Evolutionary conservation across 1,284 basidiomycete genomes (phyloP), one percentile per base, ranked within the genome.

Genomic region (Pseudozyma pruni): DNA sequence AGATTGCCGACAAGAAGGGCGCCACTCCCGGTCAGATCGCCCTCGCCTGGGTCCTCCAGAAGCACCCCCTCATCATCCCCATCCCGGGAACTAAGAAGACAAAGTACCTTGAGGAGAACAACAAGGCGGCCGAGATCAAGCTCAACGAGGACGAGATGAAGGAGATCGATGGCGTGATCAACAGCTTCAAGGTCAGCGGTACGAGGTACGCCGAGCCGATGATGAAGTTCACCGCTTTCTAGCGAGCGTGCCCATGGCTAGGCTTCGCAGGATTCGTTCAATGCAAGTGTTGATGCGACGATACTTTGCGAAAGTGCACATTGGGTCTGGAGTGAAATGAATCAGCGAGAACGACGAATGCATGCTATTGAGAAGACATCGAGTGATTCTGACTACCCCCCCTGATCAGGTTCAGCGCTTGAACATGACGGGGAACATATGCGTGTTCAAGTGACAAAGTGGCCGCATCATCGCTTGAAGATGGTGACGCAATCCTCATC

Each of bases 401-500:
- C n/a, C n/a, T n/a, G 35, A 35, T 32, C 52, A 37, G n/a, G 44
- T 51, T 62, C 59, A 62, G 59, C 59, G 51, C 59, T 62, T 62
- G 59, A 62, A 62, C 52, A 37, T 20, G 45, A 23, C 32, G 31
- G 8, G n/a, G n/a, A n/a, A n/a, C n/a, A n/a, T n/a, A n/a, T n/a
- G n/a, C n/a, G n/a, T n/a, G n/a, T n/a, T n/a, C n/a, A n/a, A n/a
- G n/a, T n/a, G n/a, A n/a, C n/a, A n/a, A n/a, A n/a, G n/a, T n/a
- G n/a, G n/a, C n/a, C n/a, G n/a, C 27, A 7, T 39, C 49, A 75
- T 13, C 71, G 67, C 67, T 77, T 77, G 52, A 74, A 75, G 47
- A 77, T 77, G 20, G 71, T 75, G 6, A 77, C 71, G 23, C 61
- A 63, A 51, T 78, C 76, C 20, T 81, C 78, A 40, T 80, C 76